phyloP scores from a whole-genome alignment of 1,284 basidiomycete species.

The Cryptococcus amylolentus region DNA sequence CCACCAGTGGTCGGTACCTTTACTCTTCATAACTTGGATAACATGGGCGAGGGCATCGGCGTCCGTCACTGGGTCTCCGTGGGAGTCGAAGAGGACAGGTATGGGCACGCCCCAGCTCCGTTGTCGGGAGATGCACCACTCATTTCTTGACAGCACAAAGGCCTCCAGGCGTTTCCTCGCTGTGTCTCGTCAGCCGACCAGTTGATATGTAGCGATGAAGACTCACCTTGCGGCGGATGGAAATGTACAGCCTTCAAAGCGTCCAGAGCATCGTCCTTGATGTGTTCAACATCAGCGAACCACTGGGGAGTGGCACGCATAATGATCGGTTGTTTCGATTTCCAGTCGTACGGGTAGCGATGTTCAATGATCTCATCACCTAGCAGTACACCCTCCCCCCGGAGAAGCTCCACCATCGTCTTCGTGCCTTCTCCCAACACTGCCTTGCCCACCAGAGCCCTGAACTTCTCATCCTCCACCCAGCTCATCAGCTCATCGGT shows the following conservation, averaged over 20 bases:
- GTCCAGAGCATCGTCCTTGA: slow-evolving; percentile 71
- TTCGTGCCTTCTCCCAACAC: slow-evolving; percentile 70
- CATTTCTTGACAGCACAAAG: slow-evolving; percentile 81
- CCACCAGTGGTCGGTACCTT: slow-evolving; percentile 89
- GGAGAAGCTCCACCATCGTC: slow-evolving; percentile 63
- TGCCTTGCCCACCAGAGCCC: slow-evolving; percentile 60
- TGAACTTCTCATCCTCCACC: slow-evolving; percentile 49
- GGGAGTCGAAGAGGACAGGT: slow-evolving; percentile 75
- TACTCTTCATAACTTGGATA: slow-evolving; percentile 64
- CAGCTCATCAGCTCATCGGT: slow-evolving; percentile 58
- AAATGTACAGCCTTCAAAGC: slow-evolving; percentile 74
- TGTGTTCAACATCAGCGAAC: slow-evolving; percentile 86
- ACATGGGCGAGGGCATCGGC: slow-evolving; percentile 71
- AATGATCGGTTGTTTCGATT: slow-evolving; percentile 88
- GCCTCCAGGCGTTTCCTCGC: slow-evolving; percentile 80
- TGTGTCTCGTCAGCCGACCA: slow-evolving; percentile 36
- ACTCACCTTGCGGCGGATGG: slow-evolving; percentile 69
- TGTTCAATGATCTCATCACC: slow-evolving; percentile 73
- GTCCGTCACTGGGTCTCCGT: slow-evolving; percentile 66
- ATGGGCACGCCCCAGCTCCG: slow-evolving; percentile 98
- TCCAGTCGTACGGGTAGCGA: slow-evolving; percentile 96
- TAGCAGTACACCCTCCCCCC: slow-evolving; percentile 58
- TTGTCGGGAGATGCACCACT: slow-evolving; percentile 99
- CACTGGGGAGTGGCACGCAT: slow-evolving; percentile 95
- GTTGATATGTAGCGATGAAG: not conserved